Evolutionary conservation across 139 green algal species (phyloP).

Genomic region (Chlorella sp.): DNA sequence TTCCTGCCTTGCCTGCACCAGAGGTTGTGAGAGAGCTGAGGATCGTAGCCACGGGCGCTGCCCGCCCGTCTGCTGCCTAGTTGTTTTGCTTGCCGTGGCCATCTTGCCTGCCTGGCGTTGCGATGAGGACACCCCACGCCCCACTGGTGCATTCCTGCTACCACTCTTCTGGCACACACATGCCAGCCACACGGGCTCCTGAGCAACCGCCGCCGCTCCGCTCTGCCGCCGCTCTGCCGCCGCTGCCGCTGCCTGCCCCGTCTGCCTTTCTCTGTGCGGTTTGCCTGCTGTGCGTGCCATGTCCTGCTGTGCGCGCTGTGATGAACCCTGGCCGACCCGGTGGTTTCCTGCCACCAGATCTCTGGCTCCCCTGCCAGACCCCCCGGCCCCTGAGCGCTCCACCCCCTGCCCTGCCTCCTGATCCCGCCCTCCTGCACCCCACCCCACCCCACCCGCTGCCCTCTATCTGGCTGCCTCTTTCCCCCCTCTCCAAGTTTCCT

Average conservation of each 20-base stretch:
- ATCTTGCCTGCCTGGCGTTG: neutral
- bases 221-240: neutral
- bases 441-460: neutral
- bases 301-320: neutral
- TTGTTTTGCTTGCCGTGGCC: neutral
- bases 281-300: neutral
- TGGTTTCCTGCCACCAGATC: conserved; percentile 14
- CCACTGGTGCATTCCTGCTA: conserved; percentile 13
- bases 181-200: conserved; percentile 2
- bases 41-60: neutral
- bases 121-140: neutral
- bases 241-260: neutral
- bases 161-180: neutral
- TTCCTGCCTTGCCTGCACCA: neutral
- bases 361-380: conserved; percentile 3
- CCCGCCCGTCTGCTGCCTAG: neutral
- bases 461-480: too few relatives aligned
- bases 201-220: neutral
- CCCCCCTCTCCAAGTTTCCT: too few relatives aligned
- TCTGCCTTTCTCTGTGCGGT: too few relatives aligned
- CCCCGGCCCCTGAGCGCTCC: neutral
- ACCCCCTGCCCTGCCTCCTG: neutral
- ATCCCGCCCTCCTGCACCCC: neutral
- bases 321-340: neutral
- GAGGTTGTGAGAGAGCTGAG: too few relatives aligned